A percentile compares a stretch with the other conserved stretches of the same genome.
Evolutionary conservation across 805 yeast genomes (phyloP).

Genomic region (Yamadazyma philogaea): DNA sequence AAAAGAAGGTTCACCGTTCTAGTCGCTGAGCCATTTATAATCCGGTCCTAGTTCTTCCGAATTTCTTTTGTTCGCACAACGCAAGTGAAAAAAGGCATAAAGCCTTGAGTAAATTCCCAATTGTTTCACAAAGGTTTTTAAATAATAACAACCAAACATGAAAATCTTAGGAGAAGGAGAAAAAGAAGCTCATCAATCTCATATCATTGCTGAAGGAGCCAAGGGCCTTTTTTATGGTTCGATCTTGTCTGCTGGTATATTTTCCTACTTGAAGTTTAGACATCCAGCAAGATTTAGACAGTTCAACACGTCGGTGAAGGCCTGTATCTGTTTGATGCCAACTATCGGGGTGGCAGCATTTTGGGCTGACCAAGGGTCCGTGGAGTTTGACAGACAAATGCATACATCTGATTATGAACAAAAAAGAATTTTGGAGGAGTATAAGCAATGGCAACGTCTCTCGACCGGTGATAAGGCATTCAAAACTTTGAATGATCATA

Average conservation of each 20-base stretch:
- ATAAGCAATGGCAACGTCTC: constrained; percentile 32
- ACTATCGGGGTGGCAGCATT: constrained; percentile 37
- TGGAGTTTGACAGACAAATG: constrained; percentile 40
- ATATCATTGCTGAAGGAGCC: constrained; percentile 33
- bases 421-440: constrained; percentile 31
- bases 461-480: constrained; percentile 29
- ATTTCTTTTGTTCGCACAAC: constrained; percentile 2
- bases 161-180: constrained; percentile 37
- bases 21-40: constrained; percentile 2
- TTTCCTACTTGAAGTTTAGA: constrained; percentile 28
- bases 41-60: constrained; percentile 3
- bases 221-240: constrained; percentile 40
- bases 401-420: constrained; percentile 29
- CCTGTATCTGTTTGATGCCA: constrained; percentile 39
- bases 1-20: no score
- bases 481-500: constrained; percentile 27
- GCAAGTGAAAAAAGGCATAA: neutral
- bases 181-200: constrained; percentile 36
- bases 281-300: constrained; percentile 32
- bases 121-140: neutral
- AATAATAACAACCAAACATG: constrained; percentile 17
- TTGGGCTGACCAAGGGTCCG: constrained; percentile 44
- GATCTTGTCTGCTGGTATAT: constrained; percentile 29
- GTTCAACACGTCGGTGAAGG: constrained; percentile 38
- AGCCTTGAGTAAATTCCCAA: neutral